Base-by-base conservation (phyloP, 345 rosid genomes). In the Pistacia atlantica region DNA sequence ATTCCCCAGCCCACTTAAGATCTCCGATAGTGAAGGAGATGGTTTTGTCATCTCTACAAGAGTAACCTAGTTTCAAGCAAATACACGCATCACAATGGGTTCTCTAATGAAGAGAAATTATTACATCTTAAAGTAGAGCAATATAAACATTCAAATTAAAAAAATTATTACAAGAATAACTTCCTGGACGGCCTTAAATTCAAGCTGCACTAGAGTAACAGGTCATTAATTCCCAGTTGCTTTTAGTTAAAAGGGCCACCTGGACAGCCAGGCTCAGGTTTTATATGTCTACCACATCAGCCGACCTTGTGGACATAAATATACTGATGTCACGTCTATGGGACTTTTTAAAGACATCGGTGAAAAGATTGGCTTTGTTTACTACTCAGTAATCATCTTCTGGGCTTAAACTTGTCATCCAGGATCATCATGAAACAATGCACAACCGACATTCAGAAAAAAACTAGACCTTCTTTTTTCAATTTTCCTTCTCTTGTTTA, bases 1-100 rank as follows among this genome's bases (percentile, higher is more conserved):
- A 79, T 77, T 87, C 58, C 97, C 94, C 52, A 89, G 79, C 56
- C 91, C 86, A 79, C 92, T 89, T 80, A 95, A 83, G 78, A 95
- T 35, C 80, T 90, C 97, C 2, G 93, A 90, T 14, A 92, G 84
- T 12, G 93, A 74, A 55, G 94, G 86, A 11, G 98, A 90, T 7
- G 94, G 97, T 78, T 87, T 88, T 1, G 97, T 88, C 55, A 95
- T n/a, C 89, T 95, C 99, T 18, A 92, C 91, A 51, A 95, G 89
- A 4, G 84, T 90, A 61, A 93, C 97, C 99, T 95, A 79, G 45
- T n/a, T n/a, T 63, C 45, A 45, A 73, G 52, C 11, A 76, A 77
- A 65, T 48, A 61, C 49, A 56, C 13, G 33, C 31, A 67, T 65
- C 55, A 75, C 10, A 69, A 77, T 35, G 17, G 37, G 10, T 33